Percentiles rank a stretch among this genome's conserved stretches.
phyloP scores from a whole-genome alignment of 768 basidiomycete species.

The Pulveroboletus sp. region DNA sequence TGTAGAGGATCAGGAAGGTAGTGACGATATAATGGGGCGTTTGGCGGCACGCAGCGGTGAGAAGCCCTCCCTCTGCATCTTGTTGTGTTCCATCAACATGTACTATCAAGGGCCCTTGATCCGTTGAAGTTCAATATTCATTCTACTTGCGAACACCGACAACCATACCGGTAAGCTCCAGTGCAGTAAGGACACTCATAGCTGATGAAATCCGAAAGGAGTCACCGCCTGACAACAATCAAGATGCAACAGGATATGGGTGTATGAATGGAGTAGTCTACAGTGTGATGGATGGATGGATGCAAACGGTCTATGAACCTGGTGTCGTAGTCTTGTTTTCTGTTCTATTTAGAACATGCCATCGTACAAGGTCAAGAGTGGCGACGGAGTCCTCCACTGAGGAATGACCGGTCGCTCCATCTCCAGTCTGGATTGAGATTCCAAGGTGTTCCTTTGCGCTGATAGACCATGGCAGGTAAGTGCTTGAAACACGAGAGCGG shows the following conservation, averaged over 20 bases:
- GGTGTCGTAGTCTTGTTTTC: conserved; percentile 26
- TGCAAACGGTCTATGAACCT: conserved; percentile 9
- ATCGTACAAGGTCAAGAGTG: conserved; percentile 83
- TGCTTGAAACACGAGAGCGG: neutral
- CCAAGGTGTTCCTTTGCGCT: conserved; percentile 83
- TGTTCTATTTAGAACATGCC: conserved; percentile 65
- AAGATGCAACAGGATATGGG: neutral
- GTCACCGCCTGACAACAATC: neutral
- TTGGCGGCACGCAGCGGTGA: conserved; percentile 71
- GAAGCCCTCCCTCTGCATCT: conserved; percentile 18
- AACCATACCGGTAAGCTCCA: neutral
- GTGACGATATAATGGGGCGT: conserved; percentile 76
- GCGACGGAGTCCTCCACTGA: conserved; percentile 87
- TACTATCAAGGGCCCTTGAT: conserved; percentile 27
- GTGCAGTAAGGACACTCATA: neutral
- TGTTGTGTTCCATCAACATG: conserved; percentile 8
- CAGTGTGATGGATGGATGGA: neutral
- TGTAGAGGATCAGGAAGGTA: conserved; percentile 81
- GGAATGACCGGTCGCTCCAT: conserved; percentile 73
- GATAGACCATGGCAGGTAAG: conserved; percentile 9
- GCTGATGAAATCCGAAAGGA: neutral
- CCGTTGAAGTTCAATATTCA: conserved; percentile 17
- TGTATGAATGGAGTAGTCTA: conserved; percentile 1
- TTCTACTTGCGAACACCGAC: neutral
- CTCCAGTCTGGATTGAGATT: conserved; percentile 77